Conservation (phyloP, 2,329 filamentous ascomycete species). For the Pseudovirgaria hyperparasitica region DNA sequence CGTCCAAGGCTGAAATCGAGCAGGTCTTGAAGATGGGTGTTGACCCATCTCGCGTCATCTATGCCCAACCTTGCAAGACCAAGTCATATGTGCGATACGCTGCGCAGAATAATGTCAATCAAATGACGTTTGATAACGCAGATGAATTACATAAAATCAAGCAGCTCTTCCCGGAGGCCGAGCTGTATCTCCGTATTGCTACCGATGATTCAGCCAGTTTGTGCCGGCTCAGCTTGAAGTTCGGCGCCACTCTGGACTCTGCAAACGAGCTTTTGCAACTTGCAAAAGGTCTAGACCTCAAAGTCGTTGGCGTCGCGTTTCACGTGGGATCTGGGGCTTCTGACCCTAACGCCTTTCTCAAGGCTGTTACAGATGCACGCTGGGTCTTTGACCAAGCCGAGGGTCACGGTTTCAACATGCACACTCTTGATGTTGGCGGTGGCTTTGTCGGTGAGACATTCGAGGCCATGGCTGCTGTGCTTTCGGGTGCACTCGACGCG, state of each 20-base stretch:
- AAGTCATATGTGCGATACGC: slow-evolving; percentile 95
- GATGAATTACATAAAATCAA: slow-evolving; percentile 98
- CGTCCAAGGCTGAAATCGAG: slow-evolving; percentile 95
- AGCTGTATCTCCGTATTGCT: slow-evolving; percentile 86
- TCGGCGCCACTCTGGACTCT: slow-evolving; percentile 78
- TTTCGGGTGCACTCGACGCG: slow-evolving; percentile 68
- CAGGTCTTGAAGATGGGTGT: slow-evolving; percentile 74
- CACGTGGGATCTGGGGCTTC: slow-evolving; percentile 94
- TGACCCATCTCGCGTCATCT: slow-evolving; percentile 86
- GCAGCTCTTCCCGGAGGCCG: slow-evolving; percentile 74
- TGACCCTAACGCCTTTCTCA: slow-evolving; percentile 81
- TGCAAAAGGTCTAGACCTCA: slow-evolving; percentile 71
- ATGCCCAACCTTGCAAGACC: slow-evolving; percentile 98
- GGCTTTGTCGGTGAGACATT: slow-evolving; percentile 89
- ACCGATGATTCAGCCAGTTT: slow-evolving; percentile 93
- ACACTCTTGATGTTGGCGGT: slow-evolving; percentile 85
- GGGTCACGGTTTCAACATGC: slow-evolving; percentile 64
- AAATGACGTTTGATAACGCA: slow-evolving; percentile 99
- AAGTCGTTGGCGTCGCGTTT: slow-evolving; percentile 92
- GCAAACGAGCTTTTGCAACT: slow-evolving; percentile 65
- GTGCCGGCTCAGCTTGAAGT: slow-evolving; percentile 94
- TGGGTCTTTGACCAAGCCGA: slow-evolving; percentile 76
- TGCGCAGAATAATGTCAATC: slow-evolving; percentile 69
- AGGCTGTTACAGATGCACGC: slow-evolving; percentile 82
- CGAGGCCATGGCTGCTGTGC: slow-evolving; percentile 72